Base-by-base conservation (phyloP, 129 eudicot genomes). In the Mikania micrantha region DNA sequence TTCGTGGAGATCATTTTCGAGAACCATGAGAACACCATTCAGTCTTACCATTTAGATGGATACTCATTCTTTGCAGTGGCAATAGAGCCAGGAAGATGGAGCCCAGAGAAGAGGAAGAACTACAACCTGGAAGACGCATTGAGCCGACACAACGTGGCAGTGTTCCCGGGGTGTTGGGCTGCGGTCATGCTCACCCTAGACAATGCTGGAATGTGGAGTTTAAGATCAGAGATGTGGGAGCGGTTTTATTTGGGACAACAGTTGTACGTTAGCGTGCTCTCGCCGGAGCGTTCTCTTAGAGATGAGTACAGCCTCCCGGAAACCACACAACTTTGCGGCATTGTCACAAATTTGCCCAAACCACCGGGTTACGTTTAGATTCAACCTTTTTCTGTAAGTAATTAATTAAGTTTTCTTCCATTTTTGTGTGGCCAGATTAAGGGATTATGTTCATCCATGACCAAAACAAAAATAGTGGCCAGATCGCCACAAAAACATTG, bases 61-160 rank as follows among this genome's bases (percentile, higher is more conserved):
- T 87, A 78, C 83, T 90, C 95, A 0, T 87, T 90, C 87, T 91
- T 91, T n/a, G 90, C 94, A 0, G 96, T 88, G 29, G 97, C 90
- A 10, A 74, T 85, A 25, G 97, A 88, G 66, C 74, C 83, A 0
- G 97, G 97, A 67, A 70, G 2, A 77, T 91, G 97, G 97, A 71
- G 61, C 60, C 96, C 97, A 0, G 94, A 87, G 67, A 88, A 87
- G 82, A 82, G 97, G 72, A 83, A 77, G 81, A 80, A 80, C 73
- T 90, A 90, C 79, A 90, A 90, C 77, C 75, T 90, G 3, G 54
- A 87, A 32, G 97, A 91, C 29, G 95, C 90, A 0, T 69, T 91
- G 15, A 91, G 97, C 80, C 82, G 97, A 49, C 83, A 91, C 88
- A 88, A 78, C 12, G 81, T 88, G 60, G 96, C 84, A 3, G 97